Base-by-base conservation (phyloP, 2,329 filamentous ascomycete genomes). In the Coccinonectria pachysandricola region DNA sequence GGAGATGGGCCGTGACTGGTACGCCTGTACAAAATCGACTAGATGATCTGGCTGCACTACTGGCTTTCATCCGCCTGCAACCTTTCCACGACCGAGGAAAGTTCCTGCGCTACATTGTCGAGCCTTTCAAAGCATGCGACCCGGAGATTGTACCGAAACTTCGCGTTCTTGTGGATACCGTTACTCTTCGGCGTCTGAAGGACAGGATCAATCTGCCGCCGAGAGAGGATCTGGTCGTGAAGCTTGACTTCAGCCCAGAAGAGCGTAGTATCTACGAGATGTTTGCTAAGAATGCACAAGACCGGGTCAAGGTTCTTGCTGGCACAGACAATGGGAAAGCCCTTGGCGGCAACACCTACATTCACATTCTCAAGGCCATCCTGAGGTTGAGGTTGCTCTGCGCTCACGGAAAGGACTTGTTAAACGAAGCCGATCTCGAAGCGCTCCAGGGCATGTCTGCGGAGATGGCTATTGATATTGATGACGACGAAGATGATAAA, bases 1-100 rank as follows among this genome's bases (percentile, higher is more conserved):
- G 87, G 16, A 78, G 87, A 17, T 98, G 91, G 91, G 88, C 87
- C 3, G 84, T 96, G n/a, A 96, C 91, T 0, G 91, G 88, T 28
- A 96, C 91, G 0, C 91, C 87, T 0, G 83, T 96, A 7, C 88
- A 96, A 54, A 98, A 98, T 48, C 78, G 83, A 4, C 66, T 96
- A 3, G 86, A 92, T 39, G 91, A 98, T 50, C 66, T 96, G 12
- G 82, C 84, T 9, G 82, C 88, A 2, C 63, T 96, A 3, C 75
- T 94, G 32, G 82, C 79, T 16, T 96, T 96, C 47, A 62, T 96
- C 21, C 75, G 81, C 9, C 63, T 96, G 9, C 75, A 76, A 43
- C 88, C 88, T 0, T 96, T 96, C 46, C 76, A 93, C 34, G 79
- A 88, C 24, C 71, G 74, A 28, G 62, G 64, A 27, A 75, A 75